Base-by-base conservation (phyloP, 495 filamentous ascomycete species). In the Aspergillus sclerotiicarbonarius region DNA sequence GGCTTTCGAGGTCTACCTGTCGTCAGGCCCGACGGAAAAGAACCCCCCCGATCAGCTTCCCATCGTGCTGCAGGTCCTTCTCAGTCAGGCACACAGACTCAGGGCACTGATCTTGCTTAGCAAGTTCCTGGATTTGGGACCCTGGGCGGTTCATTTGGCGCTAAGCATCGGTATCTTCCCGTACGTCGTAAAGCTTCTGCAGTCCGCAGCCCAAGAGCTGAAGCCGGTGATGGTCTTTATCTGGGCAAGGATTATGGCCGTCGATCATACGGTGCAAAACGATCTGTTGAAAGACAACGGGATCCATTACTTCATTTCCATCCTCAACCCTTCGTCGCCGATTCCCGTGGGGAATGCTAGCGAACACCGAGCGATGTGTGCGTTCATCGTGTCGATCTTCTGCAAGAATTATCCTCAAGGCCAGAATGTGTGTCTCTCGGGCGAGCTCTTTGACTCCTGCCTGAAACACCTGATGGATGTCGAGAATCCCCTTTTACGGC, bases 211-310 rank as follows among this genome's bases (percentile, higher is more conserved):
- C 0, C 82, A 90, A 47, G 94, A 99, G 69, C 76, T 99, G 50
- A 98, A 98, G 66, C 92, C 94, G 0, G 92, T 97, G 25, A 97
- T 99, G 93, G 92, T 99, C 18, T 99, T 98, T 73, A 99, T 99
- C 59, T 99, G 94, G 94, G 91, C 95, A 10, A 84, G 94, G 51
- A 92, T 99, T 37, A 86, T 99, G 61, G 94, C 94, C 39, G 95
- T 99, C 18, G 94, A 98, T 62, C 84, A 92, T 57, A 89, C 88
- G 9, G 96, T 94, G 65, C 94, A 99, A 69, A 82, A 84, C 39
- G 94, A 98, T 68, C 76, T 99, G 3, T 80, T 99, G 55, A 96
- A 96, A 71, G 94, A 99, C 67, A 96, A 90, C 63, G 93, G 94
- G 2, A 98, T 96, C 65, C 89, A 90, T 57, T 99, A 99, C 69